phyloP scores from a whole-genome alignment of 192 early-diverging fungal genomes.

The Allomyces javanicus region DNA sequence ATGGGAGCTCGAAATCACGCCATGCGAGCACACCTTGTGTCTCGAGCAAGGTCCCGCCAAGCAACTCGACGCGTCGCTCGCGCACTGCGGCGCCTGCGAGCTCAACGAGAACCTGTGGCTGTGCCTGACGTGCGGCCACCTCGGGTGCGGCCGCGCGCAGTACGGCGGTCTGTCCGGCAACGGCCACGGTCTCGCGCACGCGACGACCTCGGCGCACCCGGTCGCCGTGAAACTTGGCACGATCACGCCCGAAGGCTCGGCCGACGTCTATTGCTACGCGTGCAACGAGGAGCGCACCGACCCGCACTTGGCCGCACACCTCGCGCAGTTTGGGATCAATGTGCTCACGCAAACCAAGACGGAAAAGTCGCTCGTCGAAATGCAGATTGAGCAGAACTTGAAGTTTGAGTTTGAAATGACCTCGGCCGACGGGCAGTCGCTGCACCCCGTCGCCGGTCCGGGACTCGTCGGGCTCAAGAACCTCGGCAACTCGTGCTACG shows the following conservation, averaged over 20 bases:
- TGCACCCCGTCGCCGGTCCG: slow-evolving; percentile 67
- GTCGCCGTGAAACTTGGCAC: slow-evolving; percentile 85
- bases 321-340: slow-evolving; percentile 76
- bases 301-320: slow-evolving; percentile 51
- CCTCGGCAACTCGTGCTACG: slow-evolving; percentile 93
- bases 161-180: slow-evolving; percentile 85
- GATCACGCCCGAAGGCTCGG: slow-evolving; percentile 91
- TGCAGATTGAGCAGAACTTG: slow-evolving; percentile 90
- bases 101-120: slow-evolving; percentile 88
- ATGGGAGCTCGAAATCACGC: slow-evolving; percentile 70
- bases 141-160: slow-evolving; percentile 86
- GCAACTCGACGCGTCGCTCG: slow-evolving; percentile 24
- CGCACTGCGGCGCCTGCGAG: slow-evolving; percentile 65
- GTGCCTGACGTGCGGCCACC: slow-evolving; percentile 77
- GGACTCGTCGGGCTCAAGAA: slow-evolving; percentile 86
- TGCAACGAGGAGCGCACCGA: slow-evolving; percentile 71
- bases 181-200: slow-evolving; percentile 76
- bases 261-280: slow-evolving; percentile 58
- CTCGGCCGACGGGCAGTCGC: slow-evolving; percentile 74
- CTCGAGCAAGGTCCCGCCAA: slow-evolving; percentile 42
- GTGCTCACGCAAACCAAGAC: slow-evolving; percentile 68
- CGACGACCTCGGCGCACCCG: slow-evolving; percentile 48
- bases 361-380: slow-evolving; percentile 72
- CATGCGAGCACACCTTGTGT: slow-evolving; percentile 59
- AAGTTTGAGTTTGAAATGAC: slow-evolving; percentile 97